Percentiles rank a stretch among this genome's conserved stretches.
Evolutionary conservation across 192 early-diverging fungal genomes (phyloP).

Genomic region (Umbelopsis ramanniana): DNA sequence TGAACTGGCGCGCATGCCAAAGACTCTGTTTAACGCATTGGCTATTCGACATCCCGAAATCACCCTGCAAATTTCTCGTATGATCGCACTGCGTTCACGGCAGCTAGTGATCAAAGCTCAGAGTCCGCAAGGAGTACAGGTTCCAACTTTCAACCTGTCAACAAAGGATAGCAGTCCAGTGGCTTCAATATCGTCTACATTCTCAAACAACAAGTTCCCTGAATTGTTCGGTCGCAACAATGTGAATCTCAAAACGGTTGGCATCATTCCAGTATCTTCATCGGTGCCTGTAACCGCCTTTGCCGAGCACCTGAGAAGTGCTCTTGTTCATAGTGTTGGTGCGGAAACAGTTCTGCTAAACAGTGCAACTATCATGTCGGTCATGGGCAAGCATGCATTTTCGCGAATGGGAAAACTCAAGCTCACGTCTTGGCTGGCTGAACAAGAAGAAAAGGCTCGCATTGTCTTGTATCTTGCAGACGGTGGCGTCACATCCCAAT

Average conservation of each 20-base stretch:
- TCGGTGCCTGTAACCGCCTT: conserved; percentile 88
- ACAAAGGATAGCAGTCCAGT: neutral
- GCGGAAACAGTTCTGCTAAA: conserved; percentile 80
- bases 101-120: conserved; percentile 44
- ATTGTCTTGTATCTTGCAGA: conserved; percentile 97
- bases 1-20: conserved; percentile 94
- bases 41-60: conserved; percentile 89
- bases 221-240: conserved; percentile 74
- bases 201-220: conserved; percentile 28
- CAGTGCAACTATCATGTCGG: conserved; percentile 74
- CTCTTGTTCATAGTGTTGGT: conserved; percentile 67
- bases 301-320: conserved; percentile 78
- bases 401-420: conserved; percentile 91
- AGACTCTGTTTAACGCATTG: conserved; percentile 92
- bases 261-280: conserved; percentile 84
- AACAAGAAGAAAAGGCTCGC: conserved; percentile 87
- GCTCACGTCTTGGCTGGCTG: conserved; percentile 89
- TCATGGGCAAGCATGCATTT: conserved; percentile 93
- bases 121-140: conserved; percentile 17
- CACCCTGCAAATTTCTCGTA: conserved; percentile 87
- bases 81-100: conserved; percentile 78
- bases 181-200: conserved; percentile 17
- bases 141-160: conserved; percentile 40
- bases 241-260: conserved; percentile 93
- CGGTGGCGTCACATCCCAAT: conserved; percentile 83